A percentile compares a stretch with the other conserved stretches of the same genome.
phyloP scores from a whole-genome alignment of 768 basidiomycete genomes.

The Pleurotus giganteus region DNA sequence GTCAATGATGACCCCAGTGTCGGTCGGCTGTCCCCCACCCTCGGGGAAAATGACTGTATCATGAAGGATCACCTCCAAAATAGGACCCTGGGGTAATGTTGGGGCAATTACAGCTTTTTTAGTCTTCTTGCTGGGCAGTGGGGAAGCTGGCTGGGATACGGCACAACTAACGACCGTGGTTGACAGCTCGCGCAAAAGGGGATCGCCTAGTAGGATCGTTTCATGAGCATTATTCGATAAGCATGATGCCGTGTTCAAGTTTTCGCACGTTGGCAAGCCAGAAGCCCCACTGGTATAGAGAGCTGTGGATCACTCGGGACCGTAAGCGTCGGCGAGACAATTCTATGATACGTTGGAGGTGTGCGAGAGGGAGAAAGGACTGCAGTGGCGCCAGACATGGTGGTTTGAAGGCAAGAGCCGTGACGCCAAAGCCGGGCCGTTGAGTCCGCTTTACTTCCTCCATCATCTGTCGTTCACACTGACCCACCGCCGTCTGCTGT shows the following conservation, averaged over 20 bases:
- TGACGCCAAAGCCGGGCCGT: slow-evolving; percentile 17
- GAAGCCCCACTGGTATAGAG: slow-evolving; percentile 69
- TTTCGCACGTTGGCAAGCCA: slow-evolving; percentile 71
- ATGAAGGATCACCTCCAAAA: slow-evolving; percentile 66
- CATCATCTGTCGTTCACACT: neutral
- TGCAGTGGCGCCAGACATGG: slow-evolving; percentile 33
- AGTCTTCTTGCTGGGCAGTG: slow-evolving; percentile 43
- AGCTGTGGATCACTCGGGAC: slow-evolving; percentile 49
- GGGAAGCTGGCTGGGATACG: slow-evolving; percentile 41
- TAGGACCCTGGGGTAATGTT: slow-evolving; percentile 38
- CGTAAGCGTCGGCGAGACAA: slow-evolving; percentile 54
- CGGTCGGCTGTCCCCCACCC: slow-evolving; percentile 79
- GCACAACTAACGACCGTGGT: slow-evolving; percentile 55
- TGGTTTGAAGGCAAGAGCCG: slow-evolving; percentile 28
- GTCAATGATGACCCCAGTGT: slow-evolving; percentile 57
- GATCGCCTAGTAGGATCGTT: slow-evolving; percentile 51
- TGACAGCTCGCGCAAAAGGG: slow-evolving; percentile 55
- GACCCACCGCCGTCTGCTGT: slow-evolving; percentile 1
- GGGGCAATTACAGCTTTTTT: slow-evolving; percentile 57
- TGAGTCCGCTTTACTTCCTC: slow-evolving; percentile 17
- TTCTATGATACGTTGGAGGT: slow-evolving; percentile 61
- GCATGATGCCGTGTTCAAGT: slow-evolving; percentile 4
- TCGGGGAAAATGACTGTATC: slow-evolving; percentile 84
- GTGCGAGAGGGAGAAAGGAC: slow-evolving; percentile 42
- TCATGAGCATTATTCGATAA: slow-evolving; percentile 9